Percentiles rank a stretch among this genome's conserved stretches.
phyloP scores from a whole-genome alignment of 768 basidiomycete genomes.

The Trametes meyenii region DNA sequence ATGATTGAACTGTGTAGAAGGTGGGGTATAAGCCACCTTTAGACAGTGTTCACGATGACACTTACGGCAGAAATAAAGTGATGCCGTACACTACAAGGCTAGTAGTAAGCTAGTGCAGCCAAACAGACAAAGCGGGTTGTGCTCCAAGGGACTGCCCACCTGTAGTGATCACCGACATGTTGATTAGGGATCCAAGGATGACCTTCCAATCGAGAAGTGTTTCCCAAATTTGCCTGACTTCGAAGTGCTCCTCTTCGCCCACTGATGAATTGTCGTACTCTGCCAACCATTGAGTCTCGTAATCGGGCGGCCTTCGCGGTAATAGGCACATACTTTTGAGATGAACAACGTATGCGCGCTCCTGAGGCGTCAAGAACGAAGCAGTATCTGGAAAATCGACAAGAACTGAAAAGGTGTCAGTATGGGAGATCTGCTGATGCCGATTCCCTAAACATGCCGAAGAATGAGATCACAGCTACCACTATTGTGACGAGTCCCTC shows the following conservation, averaged over 20 bases:
- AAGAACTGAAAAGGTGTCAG: slow-evolving; percentile 42
- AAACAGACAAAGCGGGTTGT: neutral
- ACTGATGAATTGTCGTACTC: slow-evolving; percentile 59
- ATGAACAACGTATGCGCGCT: slow-evolving; percentile 48
- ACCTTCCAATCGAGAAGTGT: slow-evolving; percentile 58
- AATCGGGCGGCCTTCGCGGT: neutral
- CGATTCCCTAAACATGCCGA: neutral
- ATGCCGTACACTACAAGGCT: slow-evolving; percentile 60
- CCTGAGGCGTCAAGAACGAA: slow-evolving; percentile 62
- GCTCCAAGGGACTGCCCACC: neutral
- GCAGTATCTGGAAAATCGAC: slow-evolving; percentile 65
- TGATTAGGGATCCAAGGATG: neutral
- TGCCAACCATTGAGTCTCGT: slow-evolving; percentile 20
- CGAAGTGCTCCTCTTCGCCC: slow-evolving; percentile 64
- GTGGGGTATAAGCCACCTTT: neutral
- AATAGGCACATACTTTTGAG: neutral
- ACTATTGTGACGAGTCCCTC: slow-evolving; percentile 64
- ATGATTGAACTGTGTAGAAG: slow-evolving; percentile 14
- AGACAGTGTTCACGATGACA: neutral
- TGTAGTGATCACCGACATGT: slow-evolving; percentile 9
- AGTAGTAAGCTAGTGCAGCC: neutral
- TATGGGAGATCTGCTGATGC: neutral
- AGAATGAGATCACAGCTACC: slow-evolving; percentile 47
- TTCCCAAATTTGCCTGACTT: slow-evolving; percentile 52
- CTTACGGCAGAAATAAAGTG: slow-evolving; percentile 68